phyloP scores from a whole-genome alignment of 2,329 filamentous ascomycete species.

The Davidsoniella virescens region DNA sequence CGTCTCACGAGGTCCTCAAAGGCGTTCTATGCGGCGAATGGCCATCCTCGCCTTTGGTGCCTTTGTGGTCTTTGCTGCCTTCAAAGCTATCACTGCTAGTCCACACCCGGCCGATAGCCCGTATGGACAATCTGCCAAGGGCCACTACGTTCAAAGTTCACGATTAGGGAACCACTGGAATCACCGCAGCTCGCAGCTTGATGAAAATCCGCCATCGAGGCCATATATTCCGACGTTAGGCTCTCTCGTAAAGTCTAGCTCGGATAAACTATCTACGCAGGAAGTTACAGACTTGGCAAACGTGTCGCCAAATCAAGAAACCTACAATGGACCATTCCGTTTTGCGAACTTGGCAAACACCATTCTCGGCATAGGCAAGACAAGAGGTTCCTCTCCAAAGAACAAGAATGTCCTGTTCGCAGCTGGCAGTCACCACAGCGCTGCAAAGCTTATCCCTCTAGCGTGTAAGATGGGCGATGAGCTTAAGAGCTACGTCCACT shows the following conservation, averaged over 20 bases:
- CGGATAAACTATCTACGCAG: constrained; percentile 6
- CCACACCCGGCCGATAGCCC: constrained; percentile 9
- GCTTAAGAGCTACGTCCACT: constrained; percentile 60
- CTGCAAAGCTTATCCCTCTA: constrained; percentile 56
- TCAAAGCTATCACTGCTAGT: constrained; percentile 1
- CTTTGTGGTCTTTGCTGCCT: not conserved
- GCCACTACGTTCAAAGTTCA: not conserved
- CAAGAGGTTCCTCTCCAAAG: constrained; percentile 30
- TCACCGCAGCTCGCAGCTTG: not conserved
- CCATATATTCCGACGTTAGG: not conserved
- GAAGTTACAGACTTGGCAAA: not conserved
- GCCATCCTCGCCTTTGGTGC: constrained; percentile 28
- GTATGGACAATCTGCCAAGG: constrained; percentile 6
- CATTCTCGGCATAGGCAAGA: constrained; percentile 41
- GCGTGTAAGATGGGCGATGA: constrained; percentile 71
- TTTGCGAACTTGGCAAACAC: constrained; percentile 49
- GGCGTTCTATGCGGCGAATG: constrained; percentile 39
- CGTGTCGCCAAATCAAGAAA: constrained; percentile 2
- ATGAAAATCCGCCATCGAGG: constrained; percentile 9
- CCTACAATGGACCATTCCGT: constrained; percentile 53
- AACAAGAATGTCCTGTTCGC: constrained; percentile 69
- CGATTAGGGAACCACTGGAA: not conserved
- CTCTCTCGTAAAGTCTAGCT: not conserved
- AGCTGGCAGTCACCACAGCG: constrained; percentile 57
- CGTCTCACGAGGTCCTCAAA: constrained; percentile 22